Percentiles rank a stretch among this genome's conserved stretches.
Evolutionary conservation across 106 monocot species (phyloP).

Genomic region (Platanthera zijinensis): DNA sequence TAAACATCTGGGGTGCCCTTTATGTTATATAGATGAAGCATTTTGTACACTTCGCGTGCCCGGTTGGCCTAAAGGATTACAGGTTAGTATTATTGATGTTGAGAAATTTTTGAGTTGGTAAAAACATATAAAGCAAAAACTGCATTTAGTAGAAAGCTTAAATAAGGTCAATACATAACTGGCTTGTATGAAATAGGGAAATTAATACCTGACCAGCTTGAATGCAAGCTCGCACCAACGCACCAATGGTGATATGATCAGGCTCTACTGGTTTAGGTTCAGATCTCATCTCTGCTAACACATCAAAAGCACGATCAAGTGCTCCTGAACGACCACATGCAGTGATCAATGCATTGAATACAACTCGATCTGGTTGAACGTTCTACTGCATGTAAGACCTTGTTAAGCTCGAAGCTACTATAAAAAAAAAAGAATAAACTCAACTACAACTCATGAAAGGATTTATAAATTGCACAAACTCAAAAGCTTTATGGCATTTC

Average conservation of each 20-base stretch:
- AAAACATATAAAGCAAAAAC: background rate
- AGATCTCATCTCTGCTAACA: conserved; percentile 85
- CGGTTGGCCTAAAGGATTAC: conserved; percentile 51
- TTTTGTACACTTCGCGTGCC: conserved; percentile 84
- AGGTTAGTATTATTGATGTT: background rate
- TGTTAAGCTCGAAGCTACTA: conserved; percentile 23
- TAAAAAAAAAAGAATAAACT: background rate
- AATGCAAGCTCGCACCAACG: conserved; percentile 79
- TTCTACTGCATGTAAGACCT: conserved; percentile 80
- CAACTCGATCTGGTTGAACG: conserved; percentile 93
- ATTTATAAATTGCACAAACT: background rate
- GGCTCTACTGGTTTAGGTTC: conserved; percentile 70
- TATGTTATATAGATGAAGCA: conserved; percentile 77
- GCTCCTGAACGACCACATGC: conserved; percentile 98
- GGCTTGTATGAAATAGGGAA: background rate
- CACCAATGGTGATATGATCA: conserved; percentile 97
- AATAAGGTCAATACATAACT: background rate
- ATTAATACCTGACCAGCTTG: conserved; percentile 61
- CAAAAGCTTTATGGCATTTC: background rate
- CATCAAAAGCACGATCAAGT: conserved; percentile 98
- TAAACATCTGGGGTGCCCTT: conserved; percentile 75
- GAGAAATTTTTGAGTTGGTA: background rate
- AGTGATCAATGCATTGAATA: conserved; percentile 94
- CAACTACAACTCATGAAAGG: background rate
- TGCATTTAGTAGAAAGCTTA: background rate